Evolutionary conservation across 495 filamentous ascomycete species (phyloP).

Genomic region (Aspergillus nidulans): DNA sequence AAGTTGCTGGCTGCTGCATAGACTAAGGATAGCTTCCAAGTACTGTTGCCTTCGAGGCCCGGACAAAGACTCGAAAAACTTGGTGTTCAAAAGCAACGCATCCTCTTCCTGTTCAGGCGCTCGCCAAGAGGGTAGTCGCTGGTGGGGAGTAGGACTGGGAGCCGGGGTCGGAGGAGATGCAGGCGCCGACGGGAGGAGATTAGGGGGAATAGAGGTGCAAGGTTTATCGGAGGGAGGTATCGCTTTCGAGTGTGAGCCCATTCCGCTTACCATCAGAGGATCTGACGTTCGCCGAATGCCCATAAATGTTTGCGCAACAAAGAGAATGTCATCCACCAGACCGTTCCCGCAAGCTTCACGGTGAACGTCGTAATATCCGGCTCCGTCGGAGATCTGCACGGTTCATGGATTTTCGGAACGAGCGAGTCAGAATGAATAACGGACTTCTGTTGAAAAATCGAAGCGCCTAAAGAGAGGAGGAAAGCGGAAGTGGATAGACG

Average conservation of each 20-base stretch:
- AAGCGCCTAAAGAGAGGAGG: background rate
- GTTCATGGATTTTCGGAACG: conserved; percentile 15
- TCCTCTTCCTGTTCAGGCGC: conserved; percentile 55
- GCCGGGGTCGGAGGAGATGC: conserved; percentile 67
- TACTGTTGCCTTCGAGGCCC: conserved; percentile 56
- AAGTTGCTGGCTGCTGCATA: conserved; percentile 90
- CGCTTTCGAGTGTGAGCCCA: conserved; percentile 40
- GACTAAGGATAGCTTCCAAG: conserved; percentile 77
- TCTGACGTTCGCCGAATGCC: conserved; percentile 30
- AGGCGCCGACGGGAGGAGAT: conserved; percentile 60
- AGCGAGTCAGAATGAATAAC: conserved; percentile 3
- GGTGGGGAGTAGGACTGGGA: conserved; percentile 62
- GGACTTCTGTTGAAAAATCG: background rate
- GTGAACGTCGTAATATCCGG: conserved; percentile 11
- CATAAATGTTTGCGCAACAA: conserved; percentile 20
- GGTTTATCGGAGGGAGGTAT: conserved; percentile 51
- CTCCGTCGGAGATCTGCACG: background rate
- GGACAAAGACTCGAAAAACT: conserved; percentile 51
- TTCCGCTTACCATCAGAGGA: conserved; percentile 26
- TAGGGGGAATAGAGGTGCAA: conserved; percentile 50
- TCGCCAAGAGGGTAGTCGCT: conserved; percentile 56
- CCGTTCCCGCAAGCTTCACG: conserved; percentile 11
- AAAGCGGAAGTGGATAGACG: conserved; percentile 15
- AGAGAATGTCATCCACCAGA: conserved; percentile 16
- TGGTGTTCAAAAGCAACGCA: conserved; percentile 49